Percentiles rank a stretch among this genome's conserved stretches.
Conservation (phyloP, 164 flowering plant species). For the Stephania yunnanensis region DNA sequence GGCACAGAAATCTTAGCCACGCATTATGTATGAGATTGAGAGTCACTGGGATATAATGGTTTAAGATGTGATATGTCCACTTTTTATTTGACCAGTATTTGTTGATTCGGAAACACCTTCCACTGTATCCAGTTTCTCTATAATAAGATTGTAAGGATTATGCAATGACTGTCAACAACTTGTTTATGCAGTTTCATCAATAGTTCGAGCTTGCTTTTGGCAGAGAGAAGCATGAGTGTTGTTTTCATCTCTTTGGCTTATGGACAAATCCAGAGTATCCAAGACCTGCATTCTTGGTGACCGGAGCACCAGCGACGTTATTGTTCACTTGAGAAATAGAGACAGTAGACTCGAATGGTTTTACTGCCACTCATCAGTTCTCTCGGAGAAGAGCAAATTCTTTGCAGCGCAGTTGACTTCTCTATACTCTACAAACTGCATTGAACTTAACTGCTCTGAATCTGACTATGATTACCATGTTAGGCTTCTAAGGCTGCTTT, state of each 20-base stretch:
- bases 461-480: slow-evolving; percentile 38
- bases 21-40: no score
- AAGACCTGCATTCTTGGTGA: slow-evolving; percentile 33
- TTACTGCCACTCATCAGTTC: slow-evolving; percentile 40
- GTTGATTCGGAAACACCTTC: neutral
- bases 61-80: no score
- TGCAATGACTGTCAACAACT: slow-evolving; percentile 3
- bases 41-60: no score
- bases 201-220: slow-evolving; percentile 1
- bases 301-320: slow-evolving; percentile 32
- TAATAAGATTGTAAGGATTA: neutral
- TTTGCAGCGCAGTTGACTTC: slow-evolving; percentile 31
- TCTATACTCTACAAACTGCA: slow-evolving; percentile 17
- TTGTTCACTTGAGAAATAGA: slow-evolving; percentile 33
- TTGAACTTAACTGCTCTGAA: slow-evolving; percentile 44
- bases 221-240: slow-evolving; percentile 34
- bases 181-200: slow-evolving; percentile 6
- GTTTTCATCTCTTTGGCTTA: slow-evolving; percentile 15
- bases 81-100: no score
- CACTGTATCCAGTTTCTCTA: neutral
- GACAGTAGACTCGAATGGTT: slow-evolving; percentile 40
- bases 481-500: slow-evolving; percentile 40
- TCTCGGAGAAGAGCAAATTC: slow-evolving; percentile 41
- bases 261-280: slow-evolving; percentile 29
- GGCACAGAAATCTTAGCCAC: no score